Evolutionary conservation across 23 red algal species (phyloP), one percentile per base, ranked within the genome.

Genomic region (Cyanidiococcus yangmingshanensis): DNA sequence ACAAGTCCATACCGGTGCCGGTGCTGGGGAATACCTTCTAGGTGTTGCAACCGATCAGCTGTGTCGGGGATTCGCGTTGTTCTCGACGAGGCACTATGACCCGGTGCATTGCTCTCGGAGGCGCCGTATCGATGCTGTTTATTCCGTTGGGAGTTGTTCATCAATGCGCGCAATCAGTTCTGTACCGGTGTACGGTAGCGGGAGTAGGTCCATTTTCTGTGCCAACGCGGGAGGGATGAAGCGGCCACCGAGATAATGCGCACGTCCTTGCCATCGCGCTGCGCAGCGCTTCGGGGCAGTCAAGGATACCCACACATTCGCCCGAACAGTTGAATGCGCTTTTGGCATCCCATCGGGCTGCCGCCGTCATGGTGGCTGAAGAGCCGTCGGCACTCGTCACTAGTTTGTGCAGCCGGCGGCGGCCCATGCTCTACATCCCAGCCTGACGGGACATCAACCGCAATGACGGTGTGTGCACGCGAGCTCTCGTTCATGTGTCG

Each of bases 401-500:
- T n/a, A n/a, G n/a, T n/a, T n/a, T n/a, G 63, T 30, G 7, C 27
- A 29, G 63, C 63, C 63, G 3, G 12, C 32, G 45, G 63, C 63
- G 63, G 63, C 3, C 63, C 88, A 12, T 40, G 2, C 29, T 90
- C 88, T 24, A 98, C 94, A 58, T 91, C 59, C 94, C 94, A 98
- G 17, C 94, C 94, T 29, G 84, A 89, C 16, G 94, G 94, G 59
- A 98, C 80, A 67, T 98, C 94, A n/a, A 98, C 88, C 12, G 50
- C 63, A 1, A 98, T 40, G 26, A 89, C 57, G 17, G 0, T 0
- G 7, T 50, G 24, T 21, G 41, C 30, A 37, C 74, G 74, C 31
- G 21, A 39, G 37, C 76, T 32, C 0, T 26, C 0, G 57, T 88
- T 86, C 59, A 96, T 82, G 15, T 30, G 59, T 27, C 38, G 50